Base-by-base conservation (phyloP, 768 basidiomycete species). In the Pleurotus salmoneostramineus region DNA sequence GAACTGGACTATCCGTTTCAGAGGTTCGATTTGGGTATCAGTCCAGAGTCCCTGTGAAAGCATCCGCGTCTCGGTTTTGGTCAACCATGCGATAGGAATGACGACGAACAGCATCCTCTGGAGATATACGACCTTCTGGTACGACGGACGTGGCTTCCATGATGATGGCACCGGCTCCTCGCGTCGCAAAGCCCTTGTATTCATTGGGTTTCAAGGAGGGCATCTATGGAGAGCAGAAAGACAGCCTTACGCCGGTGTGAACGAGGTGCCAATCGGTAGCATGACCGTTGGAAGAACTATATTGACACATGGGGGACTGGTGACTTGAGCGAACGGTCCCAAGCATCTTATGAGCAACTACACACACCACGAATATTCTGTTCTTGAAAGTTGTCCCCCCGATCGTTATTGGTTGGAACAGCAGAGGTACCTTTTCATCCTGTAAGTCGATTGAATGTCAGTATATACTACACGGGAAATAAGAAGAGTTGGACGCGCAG, bases 181-280 rank as follows among this genome's bases (percentile, higher is more conserved):
- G 79, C 7, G 85, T 79, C 7, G 89, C 89, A 62, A 85, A 82
- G 0, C 79, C 80, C 82, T 84, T 57, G 15, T 31, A n/a, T 56
- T 31, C 12, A 31, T 17, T 36, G 11, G 6, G 40, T 14, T 10
- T 44, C 33, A 50, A 27, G 21, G 21, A 27, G 21, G 21, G 12
- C 46, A 34, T 11, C 15, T 17, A 21, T 35, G n/a, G 21, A 48
- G 3, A 36, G 14, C 14, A 40, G 17, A 34, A 8, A 47, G n/a
- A 43, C 1, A 21, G 45, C 40, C 56, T 61, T 60, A 83, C 83
- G 1, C 88, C 89, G 35, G 89, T 77, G 66, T 93, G 89, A 14
- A 91, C 88, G 3, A 93, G 70, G 68, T 94, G 93, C 85, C 87
- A 93, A 61, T 92, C 88, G 0, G 91, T 91, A 3, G 85, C 83